Percentiles rank a stretch among this genome's conserved stretches.
These are phyloP conservation scores for Colletotrichum sp. DNA, from an alignment of 2,329 filamentous ascomycete species.

Conservation along the genomic window DNA sequence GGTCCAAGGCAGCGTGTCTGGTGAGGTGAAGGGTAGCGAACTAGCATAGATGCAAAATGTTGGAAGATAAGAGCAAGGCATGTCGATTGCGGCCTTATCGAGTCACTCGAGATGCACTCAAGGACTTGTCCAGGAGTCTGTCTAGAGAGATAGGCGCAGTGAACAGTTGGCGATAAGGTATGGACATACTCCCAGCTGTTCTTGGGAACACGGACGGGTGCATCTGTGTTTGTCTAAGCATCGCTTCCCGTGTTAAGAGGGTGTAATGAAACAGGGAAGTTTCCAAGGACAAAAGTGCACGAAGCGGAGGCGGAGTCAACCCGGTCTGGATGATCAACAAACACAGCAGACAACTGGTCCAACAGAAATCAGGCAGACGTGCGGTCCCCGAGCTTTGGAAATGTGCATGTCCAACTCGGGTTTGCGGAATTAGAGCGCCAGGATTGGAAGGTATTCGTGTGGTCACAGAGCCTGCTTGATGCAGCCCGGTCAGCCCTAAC, in stretches of 20 bases:
- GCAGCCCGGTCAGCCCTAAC: not conserved
- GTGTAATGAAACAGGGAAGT: not conserved
- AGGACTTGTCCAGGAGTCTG: rapidly evolving
- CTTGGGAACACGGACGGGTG: rapidly evolving
- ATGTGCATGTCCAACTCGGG: rapidly evolving
- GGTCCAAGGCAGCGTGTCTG: not conserved
- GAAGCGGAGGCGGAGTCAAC: not conserved
- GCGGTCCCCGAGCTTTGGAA: not conserved
- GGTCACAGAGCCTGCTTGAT: not conserved
- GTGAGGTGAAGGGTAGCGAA: too few species aligned
- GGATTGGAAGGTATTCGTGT: not conserved
- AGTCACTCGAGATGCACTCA: rapidly evolving
- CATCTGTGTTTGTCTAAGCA: not conserved
- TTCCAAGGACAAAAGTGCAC: not conserved
- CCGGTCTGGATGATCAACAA: not conserved
- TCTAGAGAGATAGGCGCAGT: not conserved
- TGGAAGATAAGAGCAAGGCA: rapidly evolving
- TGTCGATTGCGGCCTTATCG: rapidly evolving
- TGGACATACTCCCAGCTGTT: rapidly evolving
- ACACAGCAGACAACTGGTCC: not conserved
- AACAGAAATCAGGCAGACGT: not conserved
- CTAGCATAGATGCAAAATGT: too few species aligned
- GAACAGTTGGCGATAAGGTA: not conserved
- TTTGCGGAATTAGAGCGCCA: not conserved
- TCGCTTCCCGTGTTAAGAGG: not conserved